Conservation (phyloP, 768 basidiomycete genomes). For the Scleroderma bovista region DNA sequence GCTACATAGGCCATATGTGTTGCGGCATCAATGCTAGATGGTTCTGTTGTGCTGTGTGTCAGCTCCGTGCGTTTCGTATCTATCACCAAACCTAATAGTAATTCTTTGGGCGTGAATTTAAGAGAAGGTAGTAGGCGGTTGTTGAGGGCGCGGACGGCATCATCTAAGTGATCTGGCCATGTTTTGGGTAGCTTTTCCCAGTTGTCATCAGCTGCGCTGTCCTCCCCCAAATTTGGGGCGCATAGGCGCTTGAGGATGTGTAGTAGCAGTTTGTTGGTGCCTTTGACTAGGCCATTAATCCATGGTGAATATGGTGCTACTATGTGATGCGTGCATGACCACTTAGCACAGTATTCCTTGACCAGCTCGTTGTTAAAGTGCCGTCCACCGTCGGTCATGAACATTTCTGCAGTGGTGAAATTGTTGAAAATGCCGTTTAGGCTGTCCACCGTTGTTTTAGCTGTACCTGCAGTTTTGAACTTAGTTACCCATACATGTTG, state of each 20-base stretch:
- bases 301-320: conserved; percentile 23
- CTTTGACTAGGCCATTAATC: too few relatives aligned
- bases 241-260: too few relatives aligned
- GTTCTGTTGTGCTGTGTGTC: conserved; percentile 2
- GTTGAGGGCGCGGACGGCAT: conserved; percentile 10
- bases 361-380: too few relatives aligned
- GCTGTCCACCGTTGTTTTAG: too few relatives aligned
- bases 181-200: conserved; percentile 13
- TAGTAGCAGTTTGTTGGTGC: too few relatives aligned
- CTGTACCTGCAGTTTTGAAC: too few relatives aligned
- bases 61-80: conserved; percentile 15
- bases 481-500: too few relatives aligned
- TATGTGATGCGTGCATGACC: conserved; percentile 7
- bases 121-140: conserved; percentile 14
- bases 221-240: too few relatives aligned
- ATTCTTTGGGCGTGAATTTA: conserved; percentile 20
- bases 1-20: too few relatives aligned
- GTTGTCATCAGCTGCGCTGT: neutral
- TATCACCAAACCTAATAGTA: conserved; percentile 24
- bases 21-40: conserved; percentile 3
- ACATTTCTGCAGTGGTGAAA: too few relatives aligned
- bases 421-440: too few relatives aligned
- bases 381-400: too few relatives aligned
- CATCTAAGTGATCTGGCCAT: conserved; percentile 13
- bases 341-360: conserved; percentile 1